Evolutionary conservation across 164 flowering plant species (phyloP).

Genomic region (Dillenia turbinata): DNA sequence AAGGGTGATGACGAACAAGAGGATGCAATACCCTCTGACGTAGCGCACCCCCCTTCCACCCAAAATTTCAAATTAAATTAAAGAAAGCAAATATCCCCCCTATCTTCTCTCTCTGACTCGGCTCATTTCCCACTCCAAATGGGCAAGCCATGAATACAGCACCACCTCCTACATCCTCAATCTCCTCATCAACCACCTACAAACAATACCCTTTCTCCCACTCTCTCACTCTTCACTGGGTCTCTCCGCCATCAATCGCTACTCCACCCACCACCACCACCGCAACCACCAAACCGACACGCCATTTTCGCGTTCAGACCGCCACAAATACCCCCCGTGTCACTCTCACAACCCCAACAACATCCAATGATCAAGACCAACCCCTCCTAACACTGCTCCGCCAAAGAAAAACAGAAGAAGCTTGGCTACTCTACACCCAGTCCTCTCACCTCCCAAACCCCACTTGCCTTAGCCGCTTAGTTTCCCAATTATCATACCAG

Average conservation of each 20-base stretch:
- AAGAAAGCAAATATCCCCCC: no score
- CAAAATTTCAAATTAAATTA: neutral
- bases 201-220: neutral
- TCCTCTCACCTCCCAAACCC: conserved; percentile 57
- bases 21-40: conserved; percentile 16
- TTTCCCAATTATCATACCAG: conserved; percentile 78
- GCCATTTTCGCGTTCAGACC: conserved; percentile 18
- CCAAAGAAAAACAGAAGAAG: conserved; percentile 80
- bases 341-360: conserved; percentile 16
- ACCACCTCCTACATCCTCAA: no score
- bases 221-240: conserved; percentile 20
- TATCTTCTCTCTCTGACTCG: no score
- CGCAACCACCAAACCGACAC: conserved; percentile 13
- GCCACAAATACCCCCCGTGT: conserved; percentile 19
- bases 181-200: no score
- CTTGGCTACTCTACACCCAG: conserved; percentile 58
- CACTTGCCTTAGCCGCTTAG: conserved; percentile 84
- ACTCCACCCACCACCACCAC: conserved; percentile 10
- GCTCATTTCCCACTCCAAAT: no score
- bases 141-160: no score
- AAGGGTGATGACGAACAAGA: conserved; percentile 14
- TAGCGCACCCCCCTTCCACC: conserved; percentile 20
- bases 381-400: conserved; percentile 59
- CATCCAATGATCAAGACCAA: conserved; percentile 22
- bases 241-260: conserved; percentile 17